A percentile compares a stretch with the other conserved stretches of the same genome.
phyloP scores from a whole-genome alignment of 495 filamentous ascomycete genomes.

The Talaromyces stipitatus region DNA sequence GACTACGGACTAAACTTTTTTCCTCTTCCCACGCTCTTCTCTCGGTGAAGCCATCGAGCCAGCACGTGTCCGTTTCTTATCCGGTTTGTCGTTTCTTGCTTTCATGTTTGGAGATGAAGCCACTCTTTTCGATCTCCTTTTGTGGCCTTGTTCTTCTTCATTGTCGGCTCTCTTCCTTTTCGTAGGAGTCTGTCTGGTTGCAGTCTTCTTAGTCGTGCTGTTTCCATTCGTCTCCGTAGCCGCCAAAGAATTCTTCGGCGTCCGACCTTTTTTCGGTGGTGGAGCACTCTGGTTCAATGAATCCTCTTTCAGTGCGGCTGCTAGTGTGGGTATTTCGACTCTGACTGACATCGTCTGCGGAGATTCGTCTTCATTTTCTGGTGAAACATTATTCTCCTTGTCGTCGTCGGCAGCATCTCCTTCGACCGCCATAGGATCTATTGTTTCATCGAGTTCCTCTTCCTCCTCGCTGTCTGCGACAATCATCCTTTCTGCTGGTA shows the following conservation, averaged over 20 bases:
- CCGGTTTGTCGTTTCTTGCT: neutral
- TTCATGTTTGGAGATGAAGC: neutral
- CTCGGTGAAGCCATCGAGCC: neutral
- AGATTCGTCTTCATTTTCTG: neutral
- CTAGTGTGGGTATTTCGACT: slow-evolving; percentile 1
- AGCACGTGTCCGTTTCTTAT: neutral
- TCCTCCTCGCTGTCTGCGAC: slow-evolving; percentile 3
- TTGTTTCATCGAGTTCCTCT: neutral
- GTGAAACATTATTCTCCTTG: neutral
- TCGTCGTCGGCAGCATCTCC: neutral
- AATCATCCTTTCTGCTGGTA: neutral
- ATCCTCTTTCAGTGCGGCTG: neutral
- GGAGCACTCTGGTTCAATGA: neutral
- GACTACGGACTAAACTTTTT: neutral
- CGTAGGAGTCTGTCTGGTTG: neutral
- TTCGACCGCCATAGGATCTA: neutral
- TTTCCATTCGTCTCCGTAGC: neutral
- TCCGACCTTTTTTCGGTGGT: neutral
- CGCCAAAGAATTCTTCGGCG: neutral
- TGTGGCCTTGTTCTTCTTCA: neutral
- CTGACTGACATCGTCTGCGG: neutral
- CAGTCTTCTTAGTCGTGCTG: neutral
- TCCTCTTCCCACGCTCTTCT: neutral
- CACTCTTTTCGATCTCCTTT: neutral
- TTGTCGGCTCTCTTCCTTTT: neutral